Evolutionary conservation across 495 filamentous ascomycete species (phyloP), one percentile per base, ranked within the genome.

Genomic region (Mytilinidion resinicola): DNA sequence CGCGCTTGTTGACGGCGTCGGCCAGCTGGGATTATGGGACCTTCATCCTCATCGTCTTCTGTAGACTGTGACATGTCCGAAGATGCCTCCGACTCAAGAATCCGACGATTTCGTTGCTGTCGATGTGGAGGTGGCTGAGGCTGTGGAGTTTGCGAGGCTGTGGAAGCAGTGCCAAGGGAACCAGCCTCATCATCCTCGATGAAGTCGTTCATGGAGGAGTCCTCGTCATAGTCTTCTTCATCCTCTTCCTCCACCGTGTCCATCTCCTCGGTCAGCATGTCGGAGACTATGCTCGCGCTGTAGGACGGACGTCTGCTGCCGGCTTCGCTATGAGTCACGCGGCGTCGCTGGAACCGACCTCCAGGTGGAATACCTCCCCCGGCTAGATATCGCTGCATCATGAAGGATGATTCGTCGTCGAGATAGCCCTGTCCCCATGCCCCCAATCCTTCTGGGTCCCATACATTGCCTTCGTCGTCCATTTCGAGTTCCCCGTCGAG

Each of bases 201-300:
- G 59, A 73, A 73, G 36, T 61, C 68, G 39, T 63, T 61, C 64
- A 72, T 58, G 12, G 69, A 69, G 11, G 67, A 65, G 48, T 69
- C 67, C 44, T 62, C 64, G 19, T 68, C 67, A 0, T 60, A 15
- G 37, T 66, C 69, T 11, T 72, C 69, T 17, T 71, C 72, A 21
- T 73, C 69, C 25, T 72, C 71, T 47, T 72, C 70, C 17, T 64
- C 65, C 34, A 65, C 57, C 5, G 58, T 69, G 54, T 60, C 59
- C 60, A 67, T 65, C 34, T 65, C 62, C 17, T 70, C 68, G 4
- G 55, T 47, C 15, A 52, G 57, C 37, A 61, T 67, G 55, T 65
- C 64, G 8, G 66, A 68, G 20, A 62, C 55, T 35, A 69, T 51
- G 46, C 66, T 69, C 4, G 66, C 61, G 38, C 19, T 65, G 47